Evolutionary conservation across 1,139 yeast species (phyloP).

Genomic region (Geotrichum klebahnii): DNA sequence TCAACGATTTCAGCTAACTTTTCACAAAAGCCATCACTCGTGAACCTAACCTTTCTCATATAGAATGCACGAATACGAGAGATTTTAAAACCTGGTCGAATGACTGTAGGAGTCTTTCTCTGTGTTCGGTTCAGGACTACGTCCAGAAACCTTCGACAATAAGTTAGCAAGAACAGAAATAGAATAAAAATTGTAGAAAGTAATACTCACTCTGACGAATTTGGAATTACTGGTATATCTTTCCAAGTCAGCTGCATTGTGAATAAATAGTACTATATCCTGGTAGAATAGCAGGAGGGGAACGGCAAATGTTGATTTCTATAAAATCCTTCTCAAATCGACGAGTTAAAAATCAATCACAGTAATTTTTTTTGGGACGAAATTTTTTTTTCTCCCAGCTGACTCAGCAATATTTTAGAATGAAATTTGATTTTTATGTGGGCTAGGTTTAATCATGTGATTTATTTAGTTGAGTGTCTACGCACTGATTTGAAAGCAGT

Average conservation of each 20-base stretch:
- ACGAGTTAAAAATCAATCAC: not conserved
- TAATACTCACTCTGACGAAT: slow-evolving; percentile 59
- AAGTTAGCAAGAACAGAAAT: not conserved
- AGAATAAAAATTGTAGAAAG: too few species aligned
- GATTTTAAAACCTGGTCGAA: slow-evolving; percentile 93
- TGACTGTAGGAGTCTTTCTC: slow-evolving; percentile 96
- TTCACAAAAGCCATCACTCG: slow-evolving; percentile 93
- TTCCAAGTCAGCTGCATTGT: slow-evolving; percentile 96
- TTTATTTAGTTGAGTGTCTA: too few species aligned
- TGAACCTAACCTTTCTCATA: slow-evolving; percentile 94
- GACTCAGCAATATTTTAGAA: not conserved
- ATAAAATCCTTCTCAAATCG: not conserved
- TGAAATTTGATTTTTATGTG: not conserved
- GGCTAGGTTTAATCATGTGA: too few species aligned
- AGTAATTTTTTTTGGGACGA: not conserved
- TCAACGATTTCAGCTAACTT: slow-evolving; percentile 78
- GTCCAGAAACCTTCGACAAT: slow-evolving; percentile 78
- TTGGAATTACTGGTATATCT: slow-evolving; percentile 93
- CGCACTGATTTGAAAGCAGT: too few species aligned
- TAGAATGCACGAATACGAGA: slow-evolving; percentile 96
- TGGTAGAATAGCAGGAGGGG: not conserved
- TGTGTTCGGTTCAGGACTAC: slow-evolving; percentile 95
- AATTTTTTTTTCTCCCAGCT: slow-evolving; percentile 7
- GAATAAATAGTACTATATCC: not conserved
- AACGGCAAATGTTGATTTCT: not conserved